Evolutionary conservation across 768 basidiomycete species (phyloP).

Genomic region (Pleurotus tuoliensis): DNA sequence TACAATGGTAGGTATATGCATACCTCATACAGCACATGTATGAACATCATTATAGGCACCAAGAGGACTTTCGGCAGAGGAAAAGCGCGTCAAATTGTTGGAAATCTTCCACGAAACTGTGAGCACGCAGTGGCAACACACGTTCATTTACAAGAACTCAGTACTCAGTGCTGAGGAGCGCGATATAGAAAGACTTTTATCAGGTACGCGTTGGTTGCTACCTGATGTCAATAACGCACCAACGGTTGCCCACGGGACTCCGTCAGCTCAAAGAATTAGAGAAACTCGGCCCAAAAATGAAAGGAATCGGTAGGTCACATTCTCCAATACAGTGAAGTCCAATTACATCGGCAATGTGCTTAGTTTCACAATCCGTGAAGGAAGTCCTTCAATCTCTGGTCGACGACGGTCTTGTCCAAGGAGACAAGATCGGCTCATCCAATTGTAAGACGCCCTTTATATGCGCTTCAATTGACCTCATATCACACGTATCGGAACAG

Average conservation of each 20-base stretch:
- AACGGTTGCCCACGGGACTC: neutral
- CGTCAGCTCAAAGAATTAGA: conserved; percentile 86
- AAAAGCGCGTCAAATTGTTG: conserved; percentile 83
- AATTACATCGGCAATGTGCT: neutral
- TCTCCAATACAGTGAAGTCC: neutral
- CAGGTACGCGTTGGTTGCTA: conserved; percentile 36
- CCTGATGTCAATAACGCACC: neutral
- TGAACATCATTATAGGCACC: conserved; percentile 47
- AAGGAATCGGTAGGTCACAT: conserved; percentile 69
- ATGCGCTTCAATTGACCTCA: conserved; percentile 16
- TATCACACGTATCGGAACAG: conserved; percentile 31
- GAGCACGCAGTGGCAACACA: conserved; percentile 9
- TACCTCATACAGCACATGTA: too few relatives aligned
- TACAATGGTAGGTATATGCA: neutral
- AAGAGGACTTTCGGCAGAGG: conserved; percentile 82
- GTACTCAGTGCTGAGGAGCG: neutral
- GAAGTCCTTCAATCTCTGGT: conserved; percentile 86
- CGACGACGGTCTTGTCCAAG: conserved; percentile 81
- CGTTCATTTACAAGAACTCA: neutral
- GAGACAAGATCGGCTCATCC: conserved; percentile 91
- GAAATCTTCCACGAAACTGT: conserved; percentile 95
- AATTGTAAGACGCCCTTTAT: conserved; percentile 61
- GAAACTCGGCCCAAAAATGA: conserved; percentile 83
- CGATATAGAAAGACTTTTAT: conserved; percentile 74
- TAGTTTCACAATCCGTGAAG: conserved; percentile 89